Evolutionary conservation across 2,329 filamentous ascomycete genomes (phyloP).

Genomic region (Neonectria punicea): DNA sequence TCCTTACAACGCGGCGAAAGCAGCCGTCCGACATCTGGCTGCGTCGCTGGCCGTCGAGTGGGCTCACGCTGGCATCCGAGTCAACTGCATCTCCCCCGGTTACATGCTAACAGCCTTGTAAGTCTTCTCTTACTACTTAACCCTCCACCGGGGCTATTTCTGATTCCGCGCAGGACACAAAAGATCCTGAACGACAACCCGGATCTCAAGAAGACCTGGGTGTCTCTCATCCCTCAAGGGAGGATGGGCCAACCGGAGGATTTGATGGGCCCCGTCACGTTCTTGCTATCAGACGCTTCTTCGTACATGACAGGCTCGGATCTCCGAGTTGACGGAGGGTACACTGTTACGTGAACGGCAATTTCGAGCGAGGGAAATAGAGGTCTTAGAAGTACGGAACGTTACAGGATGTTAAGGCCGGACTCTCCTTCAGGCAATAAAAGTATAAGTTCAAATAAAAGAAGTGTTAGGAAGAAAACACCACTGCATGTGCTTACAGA

Average conservation of each 20-base stretch:
- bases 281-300: constrained; percentile 82
- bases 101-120: constrained; percentile 96
- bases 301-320: constrained; percentile 79
- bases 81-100: constrained; percentile 94
- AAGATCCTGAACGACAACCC: constrained; percentile 97
- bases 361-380: not conserved
- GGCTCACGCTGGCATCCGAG: constrained; percentile 85
- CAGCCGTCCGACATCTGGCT: constrained; percentile 88
- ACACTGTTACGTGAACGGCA: constrained; percentile 67
- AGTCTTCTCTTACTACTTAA: constrained; percentile 49
- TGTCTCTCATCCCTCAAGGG: constrained; percentile 86
- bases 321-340: constrained; percentile 84
- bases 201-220: constrained; percentile 91
- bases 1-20: constrained; percentile 93
- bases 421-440: not conserved
- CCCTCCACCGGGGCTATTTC: not conserved
- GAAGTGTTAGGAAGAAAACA: not conserved
- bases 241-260: constrained; percentile 94
- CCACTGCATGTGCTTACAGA: no score
- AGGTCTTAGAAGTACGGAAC: not conserved
- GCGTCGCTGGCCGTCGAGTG: constrained; percentile 92
- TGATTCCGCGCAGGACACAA: constrained; percentile 70
- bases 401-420: not conserved
- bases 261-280: constrained; percentile 91
- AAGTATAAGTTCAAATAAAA: not conserved